phyloP scores from a whole-genome alignment of 176 grass and related monocot species.

The Panicum miliaceum region DNA sequence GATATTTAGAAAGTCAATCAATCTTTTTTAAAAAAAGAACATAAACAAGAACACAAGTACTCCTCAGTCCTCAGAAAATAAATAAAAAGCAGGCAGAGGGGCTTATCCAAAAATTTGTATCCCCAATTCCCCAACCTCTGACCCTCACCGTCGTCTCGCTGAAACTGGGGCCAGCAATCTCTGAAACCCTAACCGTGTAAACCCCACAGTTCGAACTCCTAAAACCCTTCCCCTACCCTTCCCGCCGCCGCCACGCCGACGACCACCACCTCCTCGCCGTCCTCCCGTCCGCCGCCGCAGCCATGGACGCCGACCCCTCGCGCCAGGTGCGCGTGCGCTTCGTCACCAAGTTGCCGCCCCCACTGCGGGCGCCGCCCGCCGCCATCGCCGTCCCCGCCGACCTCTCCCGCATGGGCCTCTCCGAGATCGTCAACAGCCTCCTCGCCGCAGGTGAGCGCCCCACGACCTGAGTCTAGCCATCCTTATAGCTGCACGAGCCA shows the following conservation, averaged over 20 bases:
- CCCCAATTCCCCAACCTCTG: too few species aligned
- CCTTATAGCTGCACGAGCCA: neutral
- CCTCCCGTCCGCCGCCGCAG: neutral
- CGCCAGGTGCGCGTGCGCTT: constrained; percentile 90
- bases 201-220: constrained; percentile 23
- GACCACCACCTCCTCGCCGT: neutral
- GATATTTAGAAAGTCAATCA: too few species aligned
- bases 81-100: too few species aligned
- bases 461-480: neutral
- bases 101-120: too few species aligned
- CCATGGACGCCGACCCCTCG: constrained; percentile 59
- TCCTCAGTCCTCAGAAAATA: too few species aligned
- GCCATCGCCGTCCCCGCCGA: constrained; percentile 76
- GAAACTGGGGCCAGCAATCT: neutral
- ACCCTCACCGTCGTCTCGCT: neutral
- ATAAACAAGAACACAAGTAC: too few species aligned
- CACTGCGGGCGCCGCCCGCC: constrained; percentile 52
- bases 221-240: constrained; percentile 25
- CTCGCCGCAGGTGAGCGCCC: constrained; percentile 55
- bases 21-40: too few species aligned
- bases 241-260: constrained; percentile 50
- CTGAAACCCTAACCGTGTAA: constrained; percentile 61
- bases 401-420: constrained; percentile 85
- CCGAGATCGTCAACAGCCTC: constrained; percentile 83
- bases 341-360: constrained; percentile 65